These are phyloP conservation scores for Oemleria cerasiformis DNA, from an alignment of 306 rosid genomes.

Conservation along the genomic window DNA sequence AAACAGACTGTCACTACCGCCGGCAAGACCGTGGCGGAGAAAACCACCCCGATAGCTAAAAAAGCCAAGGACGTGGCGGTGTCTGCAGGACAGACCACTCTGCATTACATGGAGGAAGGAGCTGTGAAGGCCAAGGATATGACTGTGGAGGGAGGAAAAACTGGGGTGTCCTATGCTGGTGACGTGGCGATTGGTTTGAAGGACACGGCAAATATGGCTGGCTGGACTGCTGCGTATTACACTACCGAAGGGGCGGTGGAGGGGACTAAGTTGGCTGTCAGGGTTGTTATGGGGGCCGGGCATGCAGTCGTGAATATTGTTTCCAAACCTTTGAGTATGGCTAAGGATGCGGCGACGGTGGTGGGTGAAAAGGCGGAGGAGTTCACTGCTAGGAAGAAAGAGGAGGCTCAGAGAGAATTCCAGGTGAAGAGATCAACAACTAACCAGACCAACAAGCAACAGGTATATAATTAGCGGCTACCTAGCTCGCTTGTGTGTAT, in stretches of 20 bases:
- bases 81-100: slow-evolving; percentile 30
- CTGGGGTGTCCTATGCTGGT: slow-evolving; percentile 33
- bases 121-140: slow-evolving; percentile 40
- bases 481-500: background rate
- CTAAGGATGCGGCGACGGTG: slow-evolving; percentile 42
- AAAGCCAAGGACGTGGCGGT: slow-evolving; percentile 30
- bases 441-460: background rate
- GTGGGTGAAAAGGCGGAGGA: slow-evolving; percentile 68
- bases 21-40: slow-evolving; percentile 25
- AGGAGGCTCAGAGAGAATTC: slow-evolving; percentile 44
- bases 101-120: slow-evolving; percentile 13
- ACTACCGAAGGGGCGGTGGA: slow-evolving; percentile 52
- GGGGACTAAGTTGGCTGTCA: slow-evolving; percentile 48
- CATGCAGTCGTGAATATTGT: slow-evolving; percentile 49
- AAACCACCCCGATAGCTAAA: slow-evolving; percentile 26
- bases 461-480: background rate
- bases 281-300: slow-evolving; percentile 44
- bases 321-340: slow-evolving; percentile 38
- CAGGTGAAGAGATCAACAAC: slow-evolving; percentile 28
- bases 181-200: slow-evolving; percentile 49
- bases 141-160: slow-evolving; percentile 37
- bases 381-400: slow-evolving; percentile 72
- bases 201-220: slow-evolving; percentile 53
- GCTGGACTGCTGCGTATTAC: slow-evolving; percentile 67
- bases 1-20: slow-evolving; percentile 36